A percentile compares a stretch with the other conserved stretches of the same genome.
phyloP scores from a whole-genome alignment of 805 yeast genomes.

The Allodekkera sacchari region DNA sequence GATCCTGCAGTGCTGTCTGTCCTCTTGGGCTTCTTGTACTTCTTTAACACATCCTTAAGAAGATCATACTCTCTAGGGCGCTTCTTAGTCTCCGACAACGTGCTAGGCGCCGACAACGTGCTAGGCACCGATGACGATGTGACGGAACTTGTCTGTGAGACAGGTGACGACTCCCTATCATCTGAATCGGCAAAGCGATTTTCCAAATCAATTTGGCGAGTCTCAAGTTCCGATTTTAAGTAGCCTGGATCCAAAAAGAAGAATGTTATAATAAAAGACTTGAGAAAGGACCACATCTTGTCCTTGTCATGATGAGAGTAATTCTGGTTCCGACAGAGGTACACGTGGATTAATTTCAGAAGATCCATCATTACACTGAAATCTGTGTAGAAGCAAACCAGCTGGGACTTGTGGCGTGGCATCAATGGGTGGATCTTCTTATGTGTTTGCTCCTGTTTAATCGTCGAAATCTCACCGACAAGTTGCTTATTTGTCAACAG shows the following conservation, averaged over 20 bases:
- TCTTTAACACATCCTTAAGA: conserved; percentile 51
- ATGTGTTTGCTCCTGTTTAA: conserved; percentile 84
- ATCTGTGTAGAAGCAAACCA: conserved; percentile 55
- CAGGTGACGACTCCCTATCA: conserved; percentile 4
- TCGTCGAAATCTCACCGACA: conserved; percentile 85
- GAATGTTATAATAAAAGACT: conserved; percentile 62
- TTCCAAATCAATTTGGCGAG: conserved; percentile 24
- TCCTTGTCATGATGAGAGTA: conserved; percentile 80
- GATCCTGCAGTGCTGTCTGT: conserved; percentile 14
- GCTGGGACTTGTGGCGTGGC: conserved; percentile 72
- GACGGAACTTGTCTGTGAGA: neutral
- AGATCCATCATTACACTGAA: conserved; percentile 66
- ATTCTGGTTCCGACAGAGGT: conserved; percentile 57
- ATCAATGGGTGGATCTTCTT: conserved; percentile 80
- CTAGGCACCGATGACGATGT: conserved; percentile 1
- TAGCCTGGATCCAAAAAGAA: conserved; percentile 50
- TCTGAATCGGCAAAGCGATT: conserved; percentile 15
- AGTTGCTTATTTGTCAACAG: conserved; percentile 81
- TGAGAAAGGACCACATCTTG: conserved; percentile 61
- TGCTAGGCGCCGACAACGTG: conserved; percentile 7
- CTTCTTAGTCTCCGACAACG: conserved; percentile 28
- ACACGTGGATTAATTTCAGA: conserved; percentile 55
- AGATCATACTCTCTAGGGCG: conserved; percentile 51
- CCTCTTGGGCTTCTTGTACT: conserved; percentile 20
- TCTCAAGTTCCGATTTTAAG: conserved; percentile 33